phyloP scores from a whole-genome alignment of 75 land plant genomes.

The Selaginella tamariscina region DNA sequence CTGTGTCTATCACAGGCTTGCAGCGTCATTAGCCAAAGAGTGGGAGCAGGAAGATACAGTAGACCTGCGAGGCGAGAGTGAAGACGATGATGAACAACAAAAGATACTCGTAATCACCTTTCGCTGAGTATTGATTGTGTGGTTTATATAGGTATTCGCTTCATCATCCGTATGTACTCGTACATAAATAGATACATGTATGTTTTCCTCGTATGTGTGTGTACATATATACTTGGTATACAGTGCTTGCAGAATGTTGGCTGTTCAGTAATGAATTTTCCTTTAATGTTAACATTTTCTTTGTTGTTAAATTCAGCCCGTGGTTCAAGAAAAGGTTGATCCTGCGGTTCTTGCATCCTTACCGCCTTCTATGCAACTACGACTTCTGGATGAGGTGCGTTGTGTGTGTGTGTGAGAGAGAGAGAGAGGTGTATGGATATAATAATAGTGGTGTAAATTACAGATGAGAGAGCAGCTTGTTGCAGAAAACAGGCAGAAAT shows the following conservation, averaged over 20 bases:
- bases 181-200: no score
- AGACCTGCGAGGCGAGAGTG: slow-evolving; percentile 39
- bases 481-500: slow-evolving; percentile 94
- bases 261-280: neutral
- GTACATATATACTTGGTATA: no score
- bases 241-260: no score
- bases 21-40: slow-evolving; percentile 6
- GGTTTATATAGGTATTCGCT: no score
- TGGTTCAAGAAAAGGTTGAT: slow-evolving; percentile 49
- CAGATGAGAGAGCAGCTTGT: slow-evolving; percentile 94
- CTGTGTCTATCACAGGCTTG: slow-evolving; percentile 2
- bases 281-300: neutral
- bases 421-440: neutral
- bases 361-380: slow-evolving; percentile 97
- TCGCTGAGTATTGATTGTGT: no score
- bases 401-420: neutral
- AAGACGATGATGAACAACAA: slow-evolving; percentile 46
- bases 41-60: neutral
- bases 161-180: no score
- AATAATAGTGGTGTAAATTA: slow-evolving; percentile 2
- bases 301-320: slow-evolving; percentile 36
- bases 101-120: neutral
- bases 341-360: slow-evolving; percentile 79
- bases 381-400: slow-evolving; percentile 88
- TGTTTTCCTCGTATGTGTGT: no score